Base-by-base conservation (phyloP, 164 flowering plant genomes). In the Warburgia ugandensis region DNA sequence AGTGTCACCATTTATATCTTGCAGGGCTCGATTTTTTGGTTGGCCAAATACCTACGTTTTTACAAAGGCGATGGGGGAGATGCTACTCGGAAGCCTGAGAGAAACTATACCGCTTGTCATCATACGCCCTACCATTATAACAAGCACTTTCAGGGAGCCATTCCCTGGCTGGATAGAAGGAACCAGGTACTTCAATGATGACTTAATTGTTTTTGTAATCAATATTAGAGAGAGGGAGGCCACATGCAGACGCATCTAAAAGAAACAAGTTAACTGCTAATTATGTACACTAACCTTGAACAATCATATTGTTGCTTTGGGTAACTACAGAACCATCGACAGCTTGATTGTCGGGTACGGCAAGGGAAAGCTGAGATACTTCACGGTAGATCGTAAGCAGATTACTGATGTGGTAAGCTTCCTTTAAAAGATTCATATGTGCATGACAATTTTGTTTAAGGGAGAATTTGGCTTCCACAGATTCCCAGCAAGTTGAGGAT, bases 261-360 rank as follows among this genome's bases (percentile, higher is more conserved):
- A n/a, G n/a, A n/a, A n/a, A n/a, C n/a, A n/a, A n/a, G n/a, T n/a
- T n/a, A n/a, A n/a, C n/a, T n/a, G n/a, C n/a, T n/a, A n/a, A n/a
- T n/a, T n/a, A n/a, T n/a, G n/a, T n/a, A n/a, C n/a, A n/a, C n/a
- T n/a, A n/a, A n/a, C n/a, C n/a, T 20, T 20, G 0, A 3, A 16
- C 22, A 16, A 11, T 5, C 11, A 22, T 45, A 2, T 8, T 6
- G 6, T 5, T 19, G 6, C 32, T 29, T n/a, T n/a, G n/a, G 21
- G n/a, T n/a, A 29, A 43, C n/a, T 30, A 30, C 76, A 82, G 95
- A 56, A 76, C 85, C 26, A 66, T 78, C 16, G 87, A 82, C 46
- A 73, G 74, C 50, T 14, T 84, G 32, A 68, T 70, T 0, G 67
- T 72, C 43, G 80, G 67, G 5, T 80, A 80, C 57, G 84, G 75